Evolutionary conservation across 179 eudicot genomes (phyloP).

Genomic region (Spinacia oleracea): DNA sequence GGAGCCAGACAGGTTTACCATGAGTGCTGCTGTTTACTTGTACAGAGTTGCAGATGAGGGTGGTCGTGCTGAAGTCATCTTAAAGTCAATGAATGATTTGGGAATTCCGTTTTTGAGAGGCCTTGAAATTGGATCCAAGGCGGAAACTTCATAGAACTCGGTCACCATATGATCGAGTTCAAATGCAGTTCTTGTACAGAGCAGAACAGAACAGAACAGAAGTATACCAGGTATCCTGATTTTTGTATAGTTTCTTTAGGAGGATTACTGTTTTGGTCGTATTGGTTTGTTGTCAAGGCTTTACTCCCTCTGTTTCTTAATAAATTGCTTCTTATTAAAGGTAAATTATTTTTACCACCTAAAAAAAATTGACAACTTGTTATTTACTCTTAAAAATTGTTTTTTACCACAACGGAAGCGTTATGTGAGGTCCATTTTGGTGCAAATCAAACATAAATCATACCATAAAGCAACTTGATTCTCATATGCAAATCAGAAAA

Average conservation of each 20-base stretch:
- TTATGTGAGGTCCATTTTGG: too few species aligned
- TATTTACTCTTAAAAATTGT: too few species aligned
- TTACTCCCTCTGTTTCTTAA: background rate
- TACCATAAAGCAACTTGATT: too few species aligned
- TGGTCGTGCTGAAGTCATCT: conserved; percentile 39
- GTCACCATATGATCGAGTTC: background rate
- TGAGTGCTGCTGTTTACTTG: conserved; percentile 73
- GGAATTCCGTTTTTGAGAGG: conserved; percentile 46
- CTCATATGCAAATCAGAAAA: too few species aligned
- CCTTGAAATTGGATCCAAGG: conserved; percentile 53
- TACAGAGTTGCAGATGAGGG: conserved; percentile 53
- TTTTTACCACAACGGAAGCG: too few species aligned
- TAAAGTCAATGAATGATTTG: conserved; percentile 42
- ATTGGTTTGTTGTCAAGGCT: background rate
- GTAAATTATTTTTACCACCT: too few species aligned
- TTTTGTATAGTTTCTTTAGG: background rate
- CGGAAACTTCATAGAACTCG: background rate
- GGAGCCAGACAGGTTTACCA: conserved; percentile 50
- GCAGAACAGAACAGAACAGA: background rate
- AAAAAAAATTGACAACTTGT: too few species aligned
- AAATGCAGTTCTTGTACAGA: background rate
- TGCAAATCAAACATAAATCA: too few species aligned
- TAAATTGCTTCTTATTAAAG: too few species aligned
- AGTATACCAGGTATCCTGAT: background rate
- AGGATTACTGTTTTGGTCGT: background rate